These are phyloP conservation scores for Biscogniauxia sp. DNA, from an alignment of 2,329 filamentous ascomycete species.

Conservation along the genomic window DNA sequence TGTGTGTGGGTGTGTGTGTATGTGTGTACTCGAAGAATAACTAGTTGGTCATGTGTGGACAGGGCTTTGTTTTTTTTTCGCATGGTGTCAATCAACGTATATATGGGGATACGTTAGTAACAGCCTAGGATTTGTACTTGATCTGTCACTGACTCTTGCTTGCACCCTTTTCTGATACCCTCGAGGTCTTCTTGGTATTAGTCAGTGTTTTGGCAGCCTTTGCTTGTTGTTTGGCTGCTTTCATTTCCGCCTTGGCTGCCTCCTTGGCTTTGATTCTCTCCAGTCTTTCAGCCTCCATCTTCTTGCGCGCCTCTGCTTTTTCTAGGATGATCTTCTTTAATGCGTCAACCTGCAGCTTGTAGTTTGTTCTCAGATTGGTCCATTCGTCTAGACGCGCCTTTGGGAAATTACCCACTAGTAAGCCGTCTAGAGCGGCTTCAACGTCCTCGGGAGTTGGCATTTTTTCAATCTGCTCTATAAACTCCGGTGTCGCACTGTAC, in stretches of 20 bases:
- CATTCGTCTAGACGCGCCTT: background rate
- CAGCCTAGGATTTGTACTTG: no score
- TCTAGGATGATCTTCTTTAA: background rate
- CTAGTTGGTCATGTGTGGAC: no score
- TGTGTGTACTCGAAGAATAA: no score
- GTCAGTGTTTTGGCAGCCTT: background rate
- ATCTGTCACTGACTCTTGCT: no score
- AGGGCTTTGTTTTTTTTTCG: no score
- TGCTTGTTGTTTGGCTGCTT: background rate
- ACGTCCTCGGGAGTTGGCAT: background rate
- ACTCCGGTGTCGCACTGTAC: background rate
- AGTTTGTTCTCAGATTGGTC: background rate
- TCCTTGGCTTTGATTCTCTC: no score
- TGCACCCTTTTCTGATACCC: no score
- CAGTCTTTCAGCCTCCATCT: background rate
- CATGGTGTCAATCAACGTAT: no score
- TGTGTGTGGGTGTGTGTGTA: no score
- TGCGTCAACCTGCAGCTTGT: background rate
- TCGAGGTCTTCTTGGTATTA: no score
- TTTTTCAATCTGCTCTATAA: background rate
- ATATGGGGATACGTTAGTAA: no score
- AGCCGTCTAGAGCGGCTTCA: background rate
- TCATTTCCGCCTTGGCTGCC: background rate
- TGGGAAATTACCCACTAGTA: background rate
- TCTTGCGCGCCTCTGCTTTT: background rate